Percentiles rank a stretch among this genome's conserved stretches.
Evolutionary conservation across 495 filamentous ascomycete species (phyloP).

Genomic region (Aspergillus nanangensis): DNA sequence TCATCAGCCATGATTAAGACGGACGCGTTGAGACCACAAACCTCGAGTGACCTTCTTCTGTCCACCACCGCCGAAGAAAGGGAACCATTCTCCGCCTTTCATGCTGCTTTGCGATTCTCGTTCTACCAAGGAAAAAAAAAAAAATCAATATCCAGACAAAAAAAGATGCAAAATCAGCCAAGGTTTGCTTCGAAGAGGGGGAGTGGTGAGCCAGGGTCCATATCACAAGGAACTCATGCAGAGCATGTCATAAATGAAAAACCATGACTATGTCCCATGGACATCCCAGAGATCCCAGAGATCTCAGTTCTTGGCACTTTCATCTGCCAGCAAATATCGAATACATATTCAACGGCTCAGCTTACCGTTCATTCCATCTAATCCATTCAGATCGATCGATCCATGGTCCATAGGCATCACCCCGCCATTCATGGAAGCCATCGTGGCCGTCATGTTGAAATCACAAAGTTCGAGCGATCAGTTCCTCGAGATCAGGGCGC

Average conservation of each 20-base stretch:
- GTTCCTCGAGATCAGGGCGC: too few species aligned
- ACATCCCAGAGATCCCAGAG: too few species aligned
- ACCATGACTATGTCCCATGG: too few species aligned
- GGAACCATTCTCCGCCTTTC: constrained; percentile 28
- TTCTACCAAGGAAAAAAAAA: constrained; percentile 6
- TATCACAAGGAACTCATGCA: too few species aligned
- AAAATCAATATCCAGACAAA: not conserved
- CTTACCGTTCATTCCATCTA: constrained; percentile 12
- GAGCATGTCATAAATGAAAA: too few species aligned
- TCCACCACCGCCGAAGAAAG: constrained; percentile 24
- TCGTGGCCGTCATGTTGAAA: constrained; percentile 4
- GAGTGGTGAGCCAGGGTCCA: too few species aligned
- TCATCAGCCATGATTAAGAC: not conserved
- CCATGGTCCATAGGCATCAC: constrained; percentile 14
- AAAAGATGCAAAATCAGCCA: too few species aligned
- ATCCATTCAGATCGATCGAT: constrained; percentile 11
- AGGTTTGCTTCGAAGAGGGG: too few species aligned
- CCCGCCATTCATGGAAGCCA: constrained; percentile 16
- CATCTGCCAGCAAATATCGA: not conserved
- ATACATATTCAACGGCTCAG: constrained; percentile 6
- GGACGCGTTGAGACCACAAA: constrained; percentile 6
- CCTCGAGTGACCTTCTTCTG: constrained; percentile 35
- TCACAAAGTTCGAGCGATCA: not conserved
- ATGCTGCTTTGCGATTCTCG: constrained; percentile 17
- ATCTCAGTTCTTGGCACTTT: too few species aligned